phyloP scores from a whole-genome alignment of 1,284 basidiomycete genomes.

The Irpex sp. region DNA sequence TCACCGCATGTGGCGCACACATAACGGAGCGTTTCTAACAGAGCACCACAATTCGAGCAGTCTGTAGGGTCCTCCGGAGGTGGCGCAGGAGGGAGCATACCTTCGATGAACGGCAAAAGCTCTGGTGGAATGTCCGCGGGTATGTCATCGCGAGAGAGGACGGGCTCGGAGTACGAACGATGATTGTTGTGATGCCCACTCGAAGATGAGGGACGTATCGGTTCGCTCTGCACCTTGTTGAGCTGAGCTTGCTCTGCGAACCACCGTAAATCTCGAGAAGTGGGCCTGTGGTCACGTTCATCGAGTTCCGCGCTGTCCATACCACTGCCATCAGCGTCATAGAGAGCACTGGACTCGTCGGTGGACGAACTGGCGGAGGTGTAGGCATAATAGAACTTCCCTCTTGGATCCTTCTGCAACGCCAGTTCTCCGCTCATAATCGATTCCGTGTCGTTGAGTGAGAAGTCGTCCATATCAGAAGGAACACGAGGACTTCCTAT shows the following conservation, averaged over 20 bases:
- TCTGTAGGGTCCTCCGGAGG: conserved; percentile 68
- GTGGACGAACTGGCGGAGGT: conserved; percentile 47
- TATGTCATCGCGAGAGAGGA: conserved; percentile 26
- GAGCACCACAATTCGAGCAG: conserved; percentile 75
- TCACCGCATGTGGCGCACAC: conserved; percentile 85
- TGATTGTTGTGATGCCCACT: conserved; percentile 16
- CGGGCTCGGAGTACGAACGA: conserved; percentile 28
- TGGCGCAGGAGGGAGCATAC: conserved; percentile 32
- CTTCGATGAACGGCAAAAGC: conserved; percentile 47
- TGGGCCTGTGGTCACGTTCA: conserved; percentile 33
- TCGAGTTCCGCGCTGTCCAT: conserved; percentile 24
- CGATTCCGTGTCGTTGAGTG: conserved; percentile 32
- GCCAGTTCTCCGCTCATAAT: conserved; percentile 57
- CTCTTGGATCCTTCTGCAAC: conserved; percentile 59
- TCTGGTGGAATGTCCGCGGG: conserved; percentile 46
- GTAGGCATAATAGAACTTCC: conserved; percentile 74
- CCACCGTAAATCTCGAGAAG: conserved; percentile 62
- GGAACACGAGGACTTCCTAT: conserved; percentile 58
- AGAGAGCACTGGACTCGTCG: conserved; percentile 45
- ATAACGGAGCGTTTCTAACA: conserved; percentile 79
- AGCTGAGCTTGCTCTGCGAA: conserved; percentile 28
- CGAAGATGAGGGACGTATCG: conserved; percentile 11
- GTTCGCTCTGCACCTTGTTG: conserved; percentile 1
- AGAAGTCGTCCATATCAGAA: conserved; percentile 51
- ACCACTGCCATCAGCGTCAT: conserved; percentile 42